These are phyloP conservation scores for Daldinia eschscholtzii DNA, from an alignment of 2,329 filamentous ascomycete genomes.

Conservation along the genomic window DNA sequence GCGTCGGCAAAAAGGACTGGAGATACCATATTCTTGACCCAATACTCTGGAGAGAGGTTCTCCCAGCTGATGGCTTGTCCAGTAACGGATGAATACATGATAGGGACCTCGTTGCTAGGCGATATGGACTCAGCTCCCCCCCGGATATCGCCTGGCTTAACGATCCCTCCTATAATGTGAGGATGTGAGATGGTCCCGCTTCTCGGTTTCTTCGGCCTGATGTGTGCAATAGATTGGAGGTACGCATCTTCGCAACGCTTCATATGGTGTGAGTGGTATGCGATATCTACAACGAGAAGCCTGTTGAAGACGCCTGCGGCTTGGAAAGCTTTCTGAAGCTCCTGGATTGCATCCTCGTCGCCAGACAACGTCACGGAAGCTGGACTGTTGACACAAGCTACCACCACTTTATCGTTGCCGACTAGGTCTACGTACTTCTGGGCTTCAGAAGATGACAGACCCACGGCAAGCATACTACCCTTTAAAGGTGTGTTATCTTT, in stretches of 20 bases:
- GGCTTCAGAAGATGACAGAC: conserved; percentile 29
- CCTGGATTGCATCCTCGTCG: conserved; percentile 37
- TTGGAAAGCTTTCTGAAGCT: conserved; percentile 35
- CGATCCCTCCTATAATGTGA: conserved; percentile 23
- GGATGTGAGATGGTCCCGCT: conserved; percentile 32
- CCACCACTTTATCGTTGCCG: conserved; percentile 20
- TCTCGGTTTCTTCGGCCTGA: conserved; percentile 34
- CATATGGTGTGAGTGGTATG: conserved; percentile 55
- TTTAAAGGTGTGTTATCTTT: background rate
- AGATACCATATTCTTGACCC: conserved; percentile 46
- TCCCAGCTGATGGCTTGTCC: conserved; percentile 37
- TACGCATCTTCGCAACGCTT: conserved; percentile 46
- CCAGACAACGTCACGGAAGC: conserved; percentile 45
- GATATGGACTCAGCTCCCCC: conserved; percentile 19
- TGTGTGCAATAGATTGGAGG: conserved; percentile 42
- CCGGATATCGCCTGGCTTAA: conserved; percentile 12
- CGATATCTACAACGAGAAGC: conserved; percentile 39
- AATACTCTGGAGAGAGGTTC: conserved; percentile 43
- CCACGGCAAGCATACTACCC: conserved; percentile 46
- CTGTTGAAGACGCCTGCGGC: conserved; percentile 39
- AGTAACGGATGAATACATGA: conserved; percentile 47
- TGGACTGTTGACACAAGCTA: conserved; percentile 48
- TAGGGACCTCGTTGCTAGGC: conserved; percentile 12
- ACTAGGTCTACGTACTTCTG: conserved; percentile 35
- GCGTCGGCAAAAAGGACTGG: conserved; percentile 46